These are phyloP conservation scores for Fusarium nanum DNA, from an alignment of 2,329 filamentous ascomycete species.

Conservation along the genomic window DNA sequence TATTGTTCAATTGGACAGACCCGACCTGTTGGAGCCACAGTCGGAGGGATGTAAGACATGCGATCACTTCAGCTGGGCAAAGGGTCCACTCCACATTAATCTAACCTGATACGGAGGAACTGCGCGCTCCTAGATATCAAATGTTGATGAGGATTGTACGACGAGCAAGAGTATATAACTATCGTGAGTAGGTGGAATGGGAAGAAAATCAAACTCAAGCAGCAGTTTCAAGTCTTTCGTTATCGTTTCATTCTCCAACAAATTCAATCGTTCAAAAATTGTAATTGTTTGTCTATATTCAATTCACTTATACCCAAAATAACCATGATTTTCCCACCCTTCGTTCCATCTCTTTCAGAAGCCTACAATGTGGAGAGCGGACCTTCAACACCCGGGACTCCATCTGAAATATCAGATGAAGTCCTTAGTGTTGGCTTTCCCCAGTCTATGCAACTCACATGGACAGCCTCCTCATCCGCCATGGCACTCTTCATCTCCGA, in stretches of 20 bases:
- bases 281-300: background rate
- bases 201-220: too few species aligned
- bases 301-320: background rate
- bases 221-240: too few species aligned
- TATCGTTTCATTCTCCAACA: too few species aligned
- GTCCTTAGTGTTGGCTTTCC: constrained; percentile 27
- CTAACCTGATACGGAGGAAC: background rate
- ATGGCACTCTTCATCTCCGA: constrained; percentile 22
- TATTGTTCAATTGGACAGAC: background rate
- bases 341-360: constrained; percentile 14
- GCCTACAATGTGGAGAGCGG: background rate
- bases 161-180: background rate
- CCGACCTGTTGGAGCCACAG: background rate
- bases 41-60: background rate
- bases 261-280: background rate
- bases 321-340: constrained; percentile 27
- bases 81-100: background rate
- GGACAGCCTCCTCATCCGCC: constrained; percentile 22
- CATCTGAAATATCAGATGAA: constrained; percentile 23
- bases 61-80: constrained; percentile 2
- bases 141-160: background rate
- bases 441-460: constrained; percentile 30
- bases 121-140: background rate
- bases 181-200: too few species aligned
- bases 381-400: background rate